These are phyloP conservation scores for Candida tetrigidarum DNA, from an alignment of 1,139 yeast genomes.

Conservation along the genomic window DNA sequence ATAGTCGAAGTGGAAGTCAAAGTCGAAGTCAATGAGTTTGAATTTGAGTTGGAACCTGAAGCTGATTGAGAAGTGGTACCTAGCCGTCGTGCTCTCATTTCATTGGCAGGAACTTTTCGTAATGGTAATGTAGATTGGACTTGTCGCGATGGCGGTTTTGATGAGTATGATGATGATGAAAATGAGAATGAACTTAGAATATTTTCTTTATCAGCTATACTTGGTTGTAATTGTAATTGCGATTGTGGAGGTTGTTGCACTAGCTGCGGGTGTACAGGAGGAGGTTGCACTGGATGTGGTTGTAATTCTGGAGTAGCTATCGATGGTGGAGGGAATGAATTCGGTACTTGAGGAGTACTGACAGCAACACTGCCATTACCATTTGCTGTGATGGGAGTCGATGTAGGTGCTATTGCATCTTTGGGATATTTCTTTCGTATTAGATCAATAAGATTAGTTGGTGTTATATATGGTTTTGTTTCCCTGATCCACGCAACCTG, in stretches of 20 bases:
- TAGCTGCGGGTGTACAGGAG: no score
- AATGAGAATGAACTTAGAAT: conserved; percentile 4
- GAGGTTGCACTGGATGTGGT: neutral
- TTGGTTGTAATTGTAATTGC: neutral
- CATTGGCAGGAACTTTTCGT: conserved; percentile 3
- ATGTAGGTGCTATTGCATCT: neutral
- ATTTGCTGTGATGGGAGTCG: neutral
- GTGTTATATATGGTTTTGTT: conserved; percentile 17
- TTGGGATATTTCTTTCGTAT: conserved; percentile 21
- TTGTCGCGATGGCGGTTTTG: conserved; percentile 1
- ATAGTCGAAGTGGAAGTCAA: neutral
- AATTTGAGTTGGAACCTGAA: neutral
- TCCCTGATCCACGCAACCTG: conserved; percentile 20
- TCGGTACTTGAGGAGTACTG: neutral
- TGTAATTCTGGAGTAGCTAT: neutral
- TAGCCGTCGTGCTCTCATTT: neutral
- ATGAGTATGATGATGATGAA: neutral
- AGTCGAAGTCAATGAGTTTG: no score
- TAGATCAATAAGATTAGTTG: conserved; percentile 9
- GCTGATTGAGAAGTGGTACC: neutral
- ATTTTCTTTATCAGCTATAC: conserved; percentile 8
- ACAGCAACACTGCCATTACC: neutral
- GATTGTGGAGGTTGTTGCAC: no score
- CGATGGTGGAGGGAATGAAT: conserved; percentile 6
- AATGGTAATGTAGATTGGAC: conserved; percentile 6